Conservation (phyloP, 805 yeast genomes). For the Hanseniaspora singularis region DNA sequence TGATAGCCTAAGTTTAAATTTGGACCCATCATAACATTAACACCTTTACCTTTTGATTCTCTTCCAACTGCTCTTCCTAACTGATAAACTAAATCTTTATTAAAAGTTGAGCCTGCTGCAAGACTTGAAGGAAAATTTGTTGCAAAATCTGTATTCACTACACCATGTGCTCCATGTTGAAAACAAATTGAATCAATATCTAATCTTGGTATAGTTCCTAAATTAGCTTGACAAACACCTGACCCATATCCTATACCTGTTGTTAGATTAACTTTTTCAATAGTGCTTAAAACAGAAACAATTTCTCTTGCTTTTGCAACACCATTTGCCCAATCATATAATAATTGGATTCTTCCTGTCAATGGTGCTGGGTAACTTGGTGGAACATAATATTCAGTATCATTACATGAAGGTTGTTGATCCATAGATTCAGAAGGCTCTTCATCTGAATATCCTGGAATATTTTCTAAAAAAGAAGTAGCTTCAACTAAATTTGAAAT, state of each 20-base stretch:
- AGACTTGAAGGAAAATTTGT: conserved; percentile 49
- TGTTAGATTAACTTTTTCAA: conserved; percentile 50
- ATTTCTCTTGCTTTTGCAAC: conserved; percentile 43
- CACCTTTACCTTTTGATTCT: conserved; percentile 45
- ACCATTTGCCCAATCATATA: conserved; percentile 45
- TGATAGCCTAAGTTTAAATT: conserved; percentile 46
- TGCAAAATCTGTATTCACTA: conserved; percentile 43
- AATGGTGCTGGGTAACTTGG: conserved; percentile 15
- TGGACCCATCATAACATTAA: conserved; percentile 46
- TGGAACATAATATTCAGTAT: conserved; percentile 18
- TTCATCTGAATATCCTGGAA: conserved; percentile 13
- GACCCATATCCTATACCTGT: conserved; percentile 55
- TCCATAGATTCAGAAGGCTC: conserved; percentile 21
- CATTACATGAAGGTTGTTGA: conserved; percentile 22
- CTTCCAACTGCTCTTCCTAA: conserved; percentile 48
- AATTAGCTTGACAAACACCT: conserved; percentile 52
- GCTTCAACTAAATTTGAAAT: background rate
- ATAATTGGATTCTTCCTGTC: conserved; percentile 39
- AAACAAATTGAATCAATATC: conserved; percentile 45
- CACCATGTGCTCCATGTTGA: conserved; percentile 55
- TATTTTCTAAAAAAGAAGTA: conserved; percentile 17
- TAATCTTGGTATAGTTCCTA: conserved; percentile 45
- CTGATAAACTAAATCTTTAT: conserved; percentile 38
- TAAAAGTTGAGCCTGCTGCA: conserved; percentile 49
- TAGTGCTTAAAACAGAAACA: conserved; percentile 44